phyloP scores from a whole-genome alignment of 2,329 filamentous ascomycete species.

The Verticillium alfalfae region DNA sequence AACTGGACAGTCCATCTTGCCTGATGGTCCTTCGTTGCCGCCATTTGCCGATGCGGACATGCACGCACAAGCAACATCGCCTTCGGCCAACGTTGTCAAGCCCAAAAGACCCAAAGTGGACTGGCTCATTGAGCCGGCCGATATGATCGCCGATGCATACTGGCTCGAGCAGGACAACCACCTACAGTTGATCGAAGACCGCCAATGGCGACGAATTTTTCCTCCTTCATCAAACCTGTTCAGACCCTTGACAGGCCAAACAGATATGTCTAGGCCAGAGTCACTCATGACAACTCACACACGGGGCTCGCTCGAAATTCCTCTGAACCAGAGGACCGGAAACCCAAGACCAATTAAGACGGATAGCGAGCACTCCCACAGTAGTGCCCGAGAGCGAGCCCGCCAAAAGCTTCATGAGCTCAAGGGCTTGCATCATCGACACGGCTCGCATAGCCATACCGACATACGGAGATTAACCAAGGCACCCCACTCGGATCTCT shows the following conservation, averaged over 20 bases:
- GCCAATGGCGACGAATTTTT: slow-evolving; percentile 69
- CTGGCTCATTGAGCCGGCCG: slow-evolving; percentile 78
- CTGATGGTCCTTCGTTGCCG: slow-evolving; percentile 34
- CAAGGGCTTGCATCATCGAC: slow-evolving; percentile 49
- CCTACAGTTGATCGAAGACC: slow-evolving; percentile 76
- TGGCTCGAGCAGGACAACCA: slow-evolving; percentile 84
- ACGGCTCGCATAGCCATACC: slow-evolving; percentile 45
- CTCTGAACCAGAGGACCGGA: slow-evolving; percentile 2
- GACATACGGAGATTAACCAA: slow-evolving; percentile 48
- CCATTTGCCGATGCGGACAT: slow-evolving; percentile 41
- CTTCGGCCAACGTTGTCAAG: slow-evolving; percentile 45
- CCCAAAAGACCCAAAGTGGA: slow-evolving; percentile 70
- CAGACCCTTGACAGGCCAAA: slow-evolving; percentile 20
- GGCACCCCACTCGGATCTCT: slow-evolving; percentile 54
- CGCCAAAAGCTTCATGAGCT: slow-evolving; percentile 56
- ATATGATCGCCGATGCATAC: slow-evolving; percentile 82
- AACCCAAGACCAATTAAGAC: slow-evolving; percentile 13
- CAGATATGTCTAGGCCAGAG: slow-evolving; percentile 8
- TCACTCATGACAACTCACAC: neutral
- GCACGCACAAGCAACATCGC: slow-evolving; percentile 32
- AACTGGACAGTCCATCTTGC: slow-evolving; percentile 19
- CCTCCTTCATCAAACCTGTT: slow-evolving; percentile 27
- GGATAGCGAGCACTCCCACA: slow-evolving; percentile 39
- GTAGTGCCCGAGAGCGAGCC: slow-evolving; percentile 52
- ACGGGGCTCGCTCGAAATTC: slow-evolving; percentile 12